phyloP scores from a whole-genome alignment of 495 filamentous ascomycete species.

The Lasiosphaeria hispida region DNA sequence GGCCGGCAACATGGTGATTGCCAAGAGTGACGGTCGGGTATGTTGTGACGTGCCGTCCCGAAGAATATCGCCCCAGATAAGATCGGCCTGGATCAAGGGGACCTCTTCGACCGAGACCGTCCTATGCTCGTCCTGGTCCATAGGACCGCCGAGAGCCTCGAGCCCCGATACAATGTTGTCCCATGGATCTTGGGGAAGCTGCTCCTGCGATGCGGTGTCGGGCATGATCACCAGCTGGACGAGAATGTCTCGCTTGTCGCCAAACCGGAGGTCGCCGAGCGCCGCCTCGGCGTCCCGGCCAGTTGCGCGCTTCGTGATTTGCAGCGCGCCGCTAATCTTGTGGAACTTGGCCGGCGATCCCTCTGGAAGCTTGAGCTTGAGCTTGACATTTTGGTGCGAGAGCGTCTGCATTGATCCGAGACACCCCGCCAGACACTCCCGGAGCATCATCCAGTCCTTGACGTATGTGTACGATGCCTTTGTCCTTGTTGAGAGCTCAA shows the following conservation, averaged over 20 bases:
- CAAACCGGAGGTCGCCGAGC: constrained; percentile 90
- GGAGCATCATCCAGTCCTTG: constrained; percentile 99
- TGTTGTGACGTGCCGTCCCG: constrained; percentile 87
- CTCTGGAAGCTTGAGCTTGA: constrained; percentile 91
- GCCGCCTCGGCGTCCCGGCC: constrained; percentile 92
- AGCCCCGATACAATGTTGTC: constrained; percentile 94
- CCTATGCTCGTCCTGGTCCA: constrained; percentile 83
- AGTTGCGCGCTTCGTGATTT: constrained; percentile 97
- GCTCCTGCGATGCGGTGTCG: constrained; percentile 81
- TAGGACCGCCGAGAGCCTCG: constrained; percentile 88
- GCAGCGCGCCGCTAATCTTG: constrained; percentile 95
- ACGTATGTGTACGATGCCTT: constrained; percentile 98
- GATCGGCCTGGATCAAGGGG: constrained; percentile 91
- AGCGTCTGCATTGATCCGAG: constrained; percentile 90
- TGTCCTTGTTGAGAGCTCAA: constrained; percentile 90
- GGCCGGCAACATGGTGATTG: constrained; percentile 96
- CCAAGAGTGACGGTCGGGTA: constrained; percentile 85
- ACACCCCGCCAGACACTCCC: constrained; percentile 94
- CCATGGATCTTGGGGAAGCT: constrained; percentile 90
- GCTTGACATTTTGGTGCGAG: constrained; percentile 98
- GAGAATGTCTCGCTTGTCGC: constrained; percentile 95
- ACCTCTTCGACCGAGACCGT: constrained; percentile 89
- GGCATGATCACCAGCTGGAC: constrained; percentile 93
- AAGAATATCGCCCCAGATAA: constrained; percentile 91
- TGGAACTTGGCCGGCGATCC: constrained; percentile 97